These are phyloP conservation scores for Talinum fruticosum DNA, from an alignment of 148 eudicot genomes.

Conservation along the genomic window DNA sequence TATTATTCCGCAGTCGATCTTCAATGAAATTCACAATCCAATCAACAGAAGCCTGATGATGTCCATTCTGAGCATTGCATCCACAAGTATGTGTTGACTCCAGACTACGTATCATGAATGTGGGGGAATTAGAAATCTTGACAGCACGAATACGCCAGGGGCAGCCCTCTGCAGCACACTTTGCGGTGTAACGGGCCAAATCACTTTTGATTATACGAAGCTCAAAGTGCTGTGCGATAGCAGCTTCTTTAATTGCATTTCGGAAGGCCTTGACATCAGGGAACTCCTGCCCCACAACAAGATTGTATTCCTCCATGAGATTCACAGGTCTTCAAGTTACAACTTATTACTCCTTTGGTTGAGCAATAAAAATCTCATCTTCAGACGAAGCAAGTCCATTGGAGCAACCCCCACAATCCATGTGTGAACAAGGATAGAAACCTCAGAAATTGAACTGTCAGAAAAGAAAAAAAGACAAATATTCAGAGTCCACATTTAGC, in stretches of 20 bases:
- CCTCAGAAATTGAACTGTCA: not conserved
- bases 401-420: not conserved
- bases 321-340: not conserved
- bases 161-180: constrained; percentile 58
- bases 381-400: not conserved
- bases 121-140: constrained; percentile 44
- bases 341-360: not conserved
- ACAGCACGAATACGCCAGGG: constrained; percentile 71
- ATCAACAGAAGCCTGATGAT: constrained; percentile 73
- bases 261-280: constrained; percentile 63
- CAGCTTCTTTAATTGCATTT: constrained; percentile 60
- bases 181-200: constrained; percentile 53
- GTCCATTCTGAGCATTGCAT: constrained; percentile 45
- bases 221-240: constrained; percentile 69
- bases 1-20: constrained; percentile 47
- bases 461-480: not conserved
- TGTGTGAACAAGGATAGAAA: not conserved
- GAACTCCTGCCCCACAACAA: constrained; percentile 56
- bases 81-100: constrained; percentile 59
- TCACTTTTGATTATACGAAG: constrained; percentile 61
- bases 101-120: constrained; percentile 45
- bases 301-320: constrained; percentile 39
- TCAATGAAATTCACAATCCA: constrained; percentile 67
- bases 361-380: not conserved
- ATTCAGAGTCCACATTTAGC: not conserved